Evolutionary conservation across 2,329 filamentous ascomycete genomes (phyloP), one percentile per base, ranked within the genome.

Genomic region (Xylariaceae sp.): DNA sequence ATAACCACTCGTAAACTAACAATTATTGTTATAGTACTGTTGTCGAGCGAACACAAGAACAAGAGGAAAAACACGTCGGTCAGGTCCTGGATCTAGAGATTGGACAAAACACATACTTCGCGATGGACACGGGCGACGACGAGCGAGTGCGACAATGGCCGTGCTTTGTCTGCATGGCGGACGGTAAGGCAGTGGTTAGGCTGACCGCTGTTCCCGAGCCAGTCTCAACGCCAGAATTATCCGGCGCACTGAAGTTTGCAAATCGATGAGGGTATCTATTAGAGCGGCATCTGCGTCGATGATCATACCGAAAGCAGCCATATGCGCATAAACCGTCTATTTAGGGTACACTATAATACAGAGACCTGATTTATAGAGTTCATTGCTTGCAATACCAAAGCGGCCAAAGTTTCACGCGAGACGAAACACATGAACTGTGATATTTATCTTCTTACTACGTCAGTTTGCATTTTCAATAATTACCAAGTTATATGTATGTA

Each of bases 91-190:
- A 44, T 18, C 18, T 56, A 18, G 50, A 57, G 30, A 23, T 47
- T 16, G 58, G 55, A 1, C 37, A 42, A 4, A 33, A 37, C 6
- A 4, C 62, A 7, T 64, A 60, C 43, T 59, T 67, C 47, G 24
- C 57, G 3, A 50, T 67, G 6, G 60, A 67, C 27, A 55, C 58
- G 1, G 64, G 62, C 13, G 55, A 61, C 20, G 64, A 67, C 40
- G 59, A 64, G 21, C 58, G 60, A 10, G 57, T 64, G 5, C 50
- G 39, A 20, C 45, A 40, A 7, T 67, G 64, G 64, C 63, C 64
- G 2, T 58, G 59, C 3, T 63, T 61, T 37, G 57, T 61, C 11
- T 55, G 58, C 13, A 44, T 61, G 46, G 43, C 49, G 6, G 57
- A 63, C 27, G 63, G 62, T 26, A 63, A 59, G 43, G 46, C 60